Evolutionary conservation across 2,329 filamentous ascomycete genomes (phyloP), one percentile per base, ranked within the genome.

Genomic region (Aspergillus ochraceoroseus): DNA sequence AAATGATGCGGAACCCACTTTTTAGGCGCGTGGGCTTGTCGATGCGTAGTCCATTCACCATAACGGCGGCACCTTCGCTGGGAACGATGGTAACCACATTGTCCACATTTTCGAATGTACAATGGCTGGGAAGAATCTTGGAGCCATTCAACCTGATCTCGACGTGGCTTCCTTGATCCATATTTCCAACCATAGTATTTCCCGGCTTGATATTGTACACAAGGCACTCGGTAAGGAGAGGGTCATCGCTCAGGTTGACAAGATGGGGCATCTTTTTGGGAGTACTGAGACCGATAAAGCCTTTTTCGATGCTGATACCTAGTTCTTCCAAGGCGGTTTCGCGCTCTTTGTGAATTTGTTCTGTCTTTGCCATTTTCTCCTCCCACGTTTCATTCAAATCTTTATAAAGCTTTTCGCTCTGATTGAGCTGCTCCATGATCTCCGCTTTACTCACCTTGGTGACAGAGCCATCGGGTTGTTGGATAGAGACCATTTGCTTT

Each of bases 381-480:
- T 98, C 92, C 92, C 92, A 98, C 0, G 92, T 98, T 68, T 98
- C 89, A 58, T 98, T 98, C 38, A 98, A 77, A 62, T 98, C 92
- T 34, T 85, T 83, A 58, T 96, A 85, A 13, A 98, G 76, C 67
- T 98, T 98, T 68, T 98, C 92, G 50, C 87, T 95, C 63, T 96
- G 92, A 54, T 83, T 89, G 17, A 98, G 73, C 64, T 98, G 94
- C 63, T 98, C 92, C 4, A 88, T 87, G 62, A 98, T 98, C 61
- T 98, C 92, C 2, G 92, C 92, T 65, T 98, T 98, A 36, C 89
- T 95, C 25, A 98, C 92, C 62, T 94, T 94, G 70, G 95, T 95
- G 52, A 94, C 73, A 0, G 79, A 77, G 7, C 92, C 92, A 61
- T 96, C 92, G 0, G 85, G 55, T 49, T 85, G 79, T 6, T 87